Conservation (phyloP, 345 rosid genomes). For the Punica granatum region DNA sequence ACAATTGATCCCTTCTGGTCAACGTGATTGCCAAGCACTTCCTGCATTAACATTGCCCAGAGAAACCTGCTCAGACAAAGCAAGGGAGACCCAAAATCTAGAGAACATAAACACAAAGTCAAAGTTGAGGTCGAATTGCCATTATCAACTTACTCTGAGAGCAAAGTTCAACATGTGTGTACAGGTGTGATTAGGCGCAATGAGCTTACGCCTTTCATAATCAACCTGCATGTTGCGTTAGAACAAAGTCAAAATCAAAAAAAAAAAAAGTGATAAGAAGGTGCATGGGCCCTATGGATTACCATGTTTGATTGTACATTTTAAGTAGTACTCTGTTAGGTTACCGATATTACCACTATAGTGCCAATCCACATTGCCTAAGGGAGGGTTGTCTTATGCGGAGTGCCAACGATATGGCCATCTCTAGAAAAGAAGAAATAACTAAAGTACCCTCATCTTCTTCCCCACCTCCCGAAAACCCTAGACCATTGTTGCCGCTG, state of each 20-base stretch:
- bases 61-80: slow-evolving; percentile 2
- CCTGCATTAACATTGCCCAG: slow-evolving; percentile 35
- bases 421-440: too few relatives aligned
- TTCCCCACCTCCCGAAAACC: too few relatives aligned
- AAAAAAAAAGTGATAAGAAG: background rate
- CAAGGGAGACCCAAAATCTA: background rate
- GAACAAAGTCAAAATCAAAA: background rate
- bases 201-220: slow-evolving; percentile 75
- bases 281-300: background rate
- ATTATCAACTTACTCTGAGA: slow-evolving; percentile 48
- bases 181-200: slow-evolving; percentile 96
- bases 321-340: too few relatives aligned
- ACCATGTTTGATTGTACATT: too few relatives aligned
- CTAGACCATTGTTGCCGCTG: too few relatives aligned
- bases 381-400: too few relatives aligned
- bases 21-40: slow-evolving; percentile 90
- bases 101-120: background rate
- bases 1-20: slow-evolving; percentile 98
- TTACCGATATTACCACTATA: too few relatives aligned
- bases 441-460: too few relatives aligned
- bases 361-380: too few relatives aligned
- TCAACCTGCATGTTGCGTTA: slow-evolving; percentile 56
- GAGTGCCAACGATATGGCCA: too few relatives aligned
- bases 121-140: background rate
- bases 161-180: slow-evolving; percentile 98